These are phyloP conservation scores for Carex cristatella DNA, from an alignment of 176 grass and related monocot genomes.

Conservation along the genomic window DNA sequence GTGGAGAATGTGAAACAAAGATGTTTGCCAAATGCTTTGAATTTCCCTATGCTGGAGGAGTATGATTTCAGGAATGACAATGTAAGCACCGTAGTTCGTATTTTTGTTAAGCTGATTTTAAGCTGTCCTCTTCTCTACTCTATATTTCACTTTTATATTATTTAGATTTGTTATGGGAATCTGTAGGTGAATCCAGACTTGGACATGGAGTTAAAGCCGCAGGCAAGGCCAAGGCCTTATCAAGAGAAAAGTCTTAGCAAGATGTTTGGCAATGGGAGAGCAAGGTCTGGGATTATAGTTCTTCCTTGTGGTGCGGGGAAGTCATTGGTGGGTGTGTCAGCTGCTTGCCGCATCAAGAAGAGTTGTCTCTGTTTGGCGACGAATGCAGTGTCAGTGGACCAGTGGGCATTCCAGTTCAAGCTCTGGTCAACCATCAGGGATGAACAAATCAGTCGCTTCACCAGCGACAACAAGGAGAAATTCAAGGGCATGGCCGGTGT, in stretches of 20 bases:
- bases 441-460: slow-evolving; percentile 89
- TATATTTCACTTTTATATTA: slow-evolving; percentile 17
- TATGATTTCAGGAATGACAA: slow-evolving; percentile 96
- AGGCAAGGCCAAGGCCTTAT: slow-evolving; percentile 88
- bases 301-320: slow-evolving; percentile 97
- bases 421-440: slow-evolving; percentile 98
- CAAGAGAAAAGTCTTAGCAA: slow-evolving; percentile 99
- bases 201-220: slow-evolving; percentile 76
- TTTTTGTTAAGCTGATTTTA: background rate
- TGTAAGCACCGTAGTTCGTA: slow-evolving; percentile 30
- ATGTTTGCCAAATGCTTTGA: slow-evolving; percentile 84
- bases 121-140: background rate
- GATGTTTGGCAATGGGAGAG: slow-evolving; percentile 96
- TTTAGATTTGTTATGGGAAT: slow-evolving; percentile 17
- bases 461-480: slow-evolving; percentile 95
- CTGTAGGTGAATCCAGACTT: slow-evolving; percentile 76
- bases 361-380: slow-evolving; percentile 92
- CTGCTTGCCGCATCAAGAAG: slow-evolving; percentile 91
- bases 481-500: slow-evolving; percentile 82
- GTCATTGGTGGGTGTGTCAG: slow-evolving; percentile 90
- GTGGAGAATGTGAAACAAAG: slow-evolving; percentile 87
- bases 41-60: slow-evolving; percentile 89
- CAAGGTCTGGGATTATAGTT: slow-evolving; percentile 95
- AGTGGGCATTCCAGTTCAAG: slow-evolving; percentile 99
- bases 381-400: slow-evolving; percentile 96